A percentile compares a stretch with the other conserved stretches of the same genome.
Evolutionary conservation across 75 land plant species (phyloP).

Genomic region (Selaginella tamariscina): DNA sequence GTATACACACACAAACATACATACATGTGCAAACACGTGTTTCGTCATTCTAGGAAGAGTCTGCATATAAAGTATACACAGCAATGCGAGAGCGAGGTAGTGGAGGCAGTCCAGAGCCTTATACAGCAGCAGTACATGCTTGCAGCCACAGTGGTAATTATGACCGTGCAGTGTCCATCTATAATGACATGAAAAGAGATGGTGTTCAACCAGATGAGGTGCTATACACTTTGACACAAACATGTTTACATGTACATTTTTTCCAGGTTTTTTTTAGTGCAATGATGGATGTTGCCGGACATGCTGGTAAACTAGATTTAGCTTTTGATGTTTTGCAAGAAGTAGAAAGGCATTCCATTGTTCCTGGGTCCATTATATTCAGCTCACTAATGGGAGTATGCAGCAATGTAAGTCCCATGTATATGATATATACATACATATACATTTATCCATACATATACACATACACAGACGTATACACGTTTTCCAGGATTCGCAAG

Average conservation of each 20-base stretch:
- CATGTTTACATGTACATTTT: not conserved
- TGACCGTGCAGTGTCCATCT: slow-evolving; percentile 50
- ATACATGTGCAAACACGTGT: not conserved
- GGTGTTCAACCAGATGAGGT: slow-evolving; percentile 90
- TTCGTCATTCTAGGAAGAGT: slow-evolving; percentile 38
- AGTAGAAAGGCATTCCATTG: slow-evolving; percentile 38
- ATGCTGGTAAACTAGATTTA: slow-evolving; percentile 59
- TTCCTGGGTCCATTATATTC: slow-evolving; percentile 51
- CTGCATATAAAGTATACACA: slow-evolving; percentile 72
- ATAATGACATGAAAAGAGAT: slow-evolving; percentile 57
- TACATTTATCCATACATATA: not conserved
- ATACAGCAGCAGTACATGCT: slow-evolving; percentile 81
- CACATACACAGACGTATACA: too few relatives aligned
- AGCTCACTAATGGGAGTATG: slow-evolving; percentile 96
- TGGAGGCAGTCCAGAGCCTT: slow-evolving; percentile 65
- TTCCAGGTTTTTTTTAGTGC: slow-evolving; percentile 85
- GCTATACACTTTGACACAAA: too few relatives aligned
- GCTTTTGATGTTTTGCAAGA: slow-evolving; percentile 53
- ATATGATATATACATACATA: not conserved
- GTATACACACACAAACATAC: too few relatives aligned
- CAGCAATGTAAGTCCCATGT: slow-evolving; percentile 55
- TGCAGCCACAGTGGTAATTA: slow-evolving; percentile 72
- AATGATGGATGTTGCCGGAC: slow-evolving; percentile 86
- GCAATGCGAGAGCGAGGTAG: slow-evolving; percentile 50
- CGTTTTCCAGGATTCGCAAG: not conserved